Evolutionary conservation across 1,139 yeast genomes (phyloP).

Genomic region (Protomyces macrosporus): DNA sequence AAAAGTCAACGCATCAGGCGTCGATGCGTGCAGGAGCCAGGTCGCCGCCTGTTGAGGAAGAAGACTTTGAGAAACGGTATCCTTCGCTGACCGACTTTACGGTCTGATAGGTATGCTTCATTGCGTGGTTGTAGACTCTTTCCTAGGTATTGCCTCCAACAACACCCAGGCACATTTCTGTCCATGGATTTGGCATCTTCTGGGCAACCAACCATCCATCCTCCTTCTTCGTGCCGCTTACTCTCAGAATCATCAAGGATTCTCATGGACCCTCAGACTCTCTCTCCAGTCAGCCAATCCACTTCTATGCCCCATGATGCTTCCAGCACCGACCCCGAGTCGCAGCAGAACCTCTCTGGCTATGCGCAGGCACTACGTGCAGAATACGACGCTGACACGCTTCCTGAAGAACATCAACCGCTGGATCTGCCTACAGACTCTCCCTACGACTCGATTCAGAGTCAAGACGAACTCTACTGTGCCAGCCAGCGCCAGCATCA

Average conservation of each 20-base stretch:
- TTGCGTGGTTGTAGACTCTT: too few relatives aligned
- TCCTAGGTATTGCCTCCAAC: too few relatives aligned
- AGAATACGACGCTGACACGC: not conserved
- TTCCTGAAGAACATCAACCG: too few relatives aligned
- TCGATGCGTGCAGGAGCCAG: not conserved
- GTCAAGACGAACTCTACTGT: not conserved
- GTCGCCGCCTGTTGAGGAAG: not conserved
- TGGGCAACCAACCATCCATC: too few relatives aligned
- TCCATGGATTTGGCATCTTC: too few relatives aligned
- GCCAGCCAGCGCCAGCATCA: not conserved
- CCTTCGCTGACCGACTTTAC: slow-evolving; percentile 19
- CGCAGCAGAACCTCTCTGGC: not conserved
- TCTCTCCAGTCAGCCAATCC: too few relatives aligned
- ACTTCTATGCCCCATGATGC: not conserved
- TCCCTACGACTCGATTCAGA: not conserved
- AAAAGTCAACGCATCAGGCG: not conserved
- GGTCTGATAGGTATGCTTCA: not conserved
- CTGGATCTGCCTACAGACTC: not conserved
- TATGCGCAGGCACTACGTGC: not conserved
- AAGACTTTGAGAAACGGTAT: slow-evolving; percentile 6
- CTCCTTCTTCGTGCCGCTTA: too few relatives aligned
- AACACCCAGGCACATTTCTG: too few relatives aligned
- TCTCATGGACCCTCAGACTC: too few relatives aligned
- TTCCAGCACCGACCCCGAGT: not conserved
- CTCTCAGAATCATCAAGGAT: too few relatives aligned